phyloP scores from a whole-genome alignment of 352 stramenopile genomes.

The Phytophthora pistaciae region DNA sequence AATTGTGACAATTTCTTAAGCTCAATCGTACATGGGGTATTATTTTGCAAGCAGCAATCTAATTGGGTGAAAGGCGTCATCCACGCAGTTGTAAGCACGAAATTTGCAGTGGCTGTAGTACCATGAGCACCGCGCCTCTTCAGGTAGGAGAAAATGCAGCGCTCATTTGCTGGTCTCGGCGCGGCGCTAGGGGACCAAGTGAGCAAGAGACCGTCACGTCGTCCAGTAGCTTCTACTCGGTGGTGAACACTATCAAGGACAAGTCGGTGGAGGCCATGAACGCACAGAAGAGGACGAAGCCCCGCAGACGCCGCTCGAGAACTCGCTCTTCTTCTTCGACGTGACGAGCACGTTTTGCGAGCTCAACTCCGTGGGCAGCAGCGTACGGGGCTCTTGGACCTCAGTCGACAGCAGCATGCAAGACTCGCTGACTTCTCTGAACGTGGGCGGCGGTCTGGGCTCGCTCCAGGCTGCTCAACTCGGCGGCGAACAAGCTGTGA shows the following conservation, averaged over 20 bases:
- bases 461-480: conserved; percentile 75
- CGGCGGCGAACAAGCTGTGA: conserved; percentile 31
- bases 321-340: conserved; percentile 69
- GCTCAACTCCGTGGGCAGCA: conserved; percentile 49
- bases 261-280: conserved; percentile 1
- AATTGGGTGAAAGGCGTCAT: too few relatives aligned
- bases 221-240: conserved; percentile 60
- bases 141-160: too few relatives aligned
- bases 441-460: conserved; percentile 36
- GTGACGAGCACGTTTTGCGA: conserved; percentile 33
- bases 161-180: too few relatives aligned
- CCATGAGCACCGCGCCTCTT: too few relatives aligned
- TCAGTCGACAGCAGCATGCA: conserved; percentile 26
- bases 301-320: conserved; percentile 29
- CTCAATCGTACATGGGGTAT: too few relatives aligned
- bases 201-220: conserved; percentile 30
- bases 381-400: conserved; percentile 36
- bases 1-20: too few relatives aligned
- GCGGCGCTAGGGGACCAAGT: too few relatives aligned
- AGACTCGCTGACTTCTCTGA: conserved; percentile 41
- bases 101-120: too few relatives aligned
- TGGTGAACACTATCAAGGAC: conserved; percentile 51
- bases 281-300: conserved; percentile 13
- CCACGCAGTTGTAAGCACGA: too few relatives aligned
- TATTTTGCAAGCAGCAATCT: too few relatives aligned